Conservation (phyloP, 495 filamentous ascomycete genomes). For the Talaromyces trachyspermus region DNA sequence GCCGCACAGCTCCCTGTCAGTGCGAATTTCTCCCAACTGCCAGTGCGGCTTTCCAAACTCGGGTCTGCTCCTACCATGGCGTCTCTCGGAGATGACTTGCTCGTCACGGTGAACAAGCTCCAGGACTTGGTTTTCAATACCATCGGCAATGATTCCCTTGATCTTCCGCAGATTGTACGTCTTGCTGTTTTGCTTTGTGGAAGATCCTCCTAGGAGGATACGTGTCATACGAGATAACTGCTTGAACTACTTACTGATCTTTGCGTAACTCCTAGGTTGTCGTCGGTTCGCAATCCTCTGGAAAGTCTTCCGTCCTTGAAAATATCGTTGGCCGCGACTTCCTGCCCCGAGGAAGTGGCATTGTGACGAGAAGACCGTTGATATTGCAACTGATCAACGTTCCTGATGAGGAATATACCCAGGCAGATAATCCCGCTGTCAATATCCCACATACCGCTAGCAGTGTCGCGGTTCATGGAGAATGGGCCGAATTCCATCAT, state of each 20-base stretch:
- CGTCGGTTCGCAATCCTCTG: slow-evolving; percentile 95
- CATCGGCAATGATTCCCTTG: slow-evolving; percentile 95
- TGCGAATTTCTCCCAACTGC: no score
- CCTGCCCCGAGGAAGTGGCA: slow-evolving; percentile 89
- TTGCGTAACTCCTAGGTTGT: slow-evolving; percentile 69
- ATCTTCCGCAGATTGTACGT: slow-evolving; percentile 95
- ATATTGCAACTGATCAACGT: slow-evolving; percentile 98
- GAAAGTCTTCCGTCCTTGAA: slow-evolving; percentile 98
- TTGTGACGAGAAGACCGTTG: slow-evolving; percentile 88
- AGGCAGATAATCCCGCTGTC: slow-evolving; percentile 56
- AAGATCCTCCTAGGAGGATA: no score
- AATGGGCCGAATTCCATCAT: slow-evolving; percentile 98
- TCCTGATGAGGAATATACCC: slow-evolving; percentile 66
- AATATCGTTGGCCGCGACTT: slow-evolving; percentile 99
- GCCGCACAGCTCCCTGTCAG: no score
- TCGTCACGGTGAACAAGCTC: slow-evolving; percentile 89
- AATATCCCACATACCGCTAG: slow-evolving; percentile 63
- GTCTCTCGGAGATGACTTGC: slow-evolving; percentile 81
- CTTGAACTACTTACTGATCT: no score
- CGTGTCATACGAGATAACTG: no score
- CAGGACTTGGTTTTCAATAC: slow-evolving; percentile 99
- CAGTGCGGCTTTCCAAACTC: not conserved
- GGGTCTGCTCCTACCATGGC: slow-evolving; percentile 41
- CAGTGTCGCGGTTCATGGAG: slow-evolving; percentile 61
- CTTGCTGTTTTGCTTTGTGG: slow-evolving; percentile 9